Base-by-base conservation (phyloP, 1,139 yeast species). In the Pichia sp. region DNA sequence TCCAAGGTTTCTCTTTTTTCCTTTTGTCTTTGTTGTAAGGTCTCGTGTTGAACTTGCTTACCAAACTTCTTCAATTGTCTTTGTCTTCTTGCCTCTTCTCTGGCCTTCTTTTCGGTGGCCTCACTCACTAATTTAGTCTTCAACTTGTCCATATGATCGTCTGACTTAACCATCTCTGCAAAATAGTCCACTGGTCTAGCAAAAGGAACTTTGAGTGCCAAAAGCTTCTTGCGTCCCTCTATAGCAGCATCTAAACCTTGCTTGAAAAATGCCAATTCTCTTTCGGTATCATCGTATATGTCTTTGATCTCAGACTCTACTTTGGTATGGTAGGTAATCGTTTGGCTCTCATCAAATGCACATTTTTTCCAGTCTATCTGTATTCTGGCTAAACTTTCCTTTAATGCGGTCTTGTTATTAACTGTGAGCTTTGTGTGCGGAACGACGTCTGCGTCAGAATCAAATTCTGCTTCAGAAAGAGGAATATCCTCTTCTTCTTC, bases 161-260 rank as follows among this genome's bases (percentile, higher is more conserved):
- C 99, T 58, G 92, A 86, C 76, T 93, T 93, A 60, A 90, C 89
- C 99, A 93, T 93, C 73, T 93, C 99, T 10, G 99, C 99, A 74
- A 93, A 93, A 71, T 89, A 93, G 70, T 93, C 99, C 65, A 82
- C 75, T 32, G 99, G 99, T 71, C 99, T 83, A 43, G 95, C 79
- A 70, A 93, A 93, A 57, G 97, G 93, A 29, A 90, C 84, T 67
- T 85, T 85, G 51, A 75, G 66, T 4, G 67, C 67, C 55, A 78
- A 70, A 51, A 92, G 77, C 51, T 80, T 79, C 51, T 78, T 73
- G 67, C 93, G 85, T 42, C 90, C 97, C 65, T 79, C 80, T 57
- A 79, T 74, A 40, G 87, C 95, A 6, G 98, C 96, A 52, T 82
- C 87, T 58, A 93, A 79, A 15, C 96, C 96, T 75, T 95, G 99